These are phyloP conservation scores for Tuber brumale DNA, from an alignment of 495 filamentous ascomycete genomes.

Conservation along the genomic window DNA sequence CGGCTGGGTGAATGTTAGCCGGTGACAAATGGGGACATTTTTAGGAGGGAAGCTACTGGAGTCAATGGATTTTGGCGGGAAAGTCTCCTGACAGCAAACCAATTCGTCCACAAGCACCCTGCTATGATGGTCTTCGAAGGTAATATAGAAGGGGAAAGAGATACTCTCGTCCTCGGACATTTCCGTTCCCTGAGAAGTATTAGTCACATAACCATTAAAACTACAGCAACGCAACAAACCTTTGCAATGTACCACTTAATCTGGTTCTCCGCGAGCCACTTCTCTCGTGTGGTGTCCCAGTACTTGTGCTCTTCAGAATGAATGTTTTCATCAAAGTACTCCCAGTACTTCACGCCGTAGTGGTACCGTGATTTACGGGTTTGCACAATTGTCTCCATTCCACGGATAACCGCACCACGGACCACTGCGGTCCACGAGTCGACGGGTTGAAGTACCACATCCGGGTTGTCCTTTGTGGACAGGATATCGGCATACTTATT, in stretches of 20 bases:
- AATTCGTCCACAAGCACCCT: constrained; percentile 32
- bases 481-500: constrained; percentile 45
- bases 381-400: constrained; percentile 47
- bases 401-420: constrained; percentile 59
- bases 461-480: constrained; percentile 41
- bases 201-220: neutral
- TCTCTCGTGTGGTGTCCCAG: constrained; percentile 35
- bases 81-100: constrained; percentile 33
- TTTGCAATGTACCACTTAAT: constrained; percentile 41
- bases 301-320: constrained; percentile 40
- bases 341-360: constrained; percentile 44
- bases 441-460: constrained; percentile 47
- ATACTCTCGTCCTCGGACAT: constrained; percentile 39
- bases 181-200: constrained; percentile 27
- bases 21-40: neutral
- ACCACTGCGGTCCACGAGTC: constrained; percentile 58
- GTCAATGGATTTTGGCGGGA: constrained; percentile 35
- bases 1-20: constrained; percentile 18
- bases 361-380: constrained; percentile 50
- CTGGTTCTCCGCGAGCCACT: constrained; percentile 36
- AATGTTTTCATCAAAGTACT: constrained; percentile 42
- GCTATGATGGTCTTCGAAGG: constrained; percentile 35
- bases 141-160: constrained; percentile 38
- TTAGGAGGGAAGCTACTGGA: constrained; percentile 14
- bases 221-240: constrained; percentile 10